These are phyloP conservation scores for Onygena corvina DNA, from an alignment of 2,329 filamentous ascomycete species.

Conservation along the genomic window DNA sequence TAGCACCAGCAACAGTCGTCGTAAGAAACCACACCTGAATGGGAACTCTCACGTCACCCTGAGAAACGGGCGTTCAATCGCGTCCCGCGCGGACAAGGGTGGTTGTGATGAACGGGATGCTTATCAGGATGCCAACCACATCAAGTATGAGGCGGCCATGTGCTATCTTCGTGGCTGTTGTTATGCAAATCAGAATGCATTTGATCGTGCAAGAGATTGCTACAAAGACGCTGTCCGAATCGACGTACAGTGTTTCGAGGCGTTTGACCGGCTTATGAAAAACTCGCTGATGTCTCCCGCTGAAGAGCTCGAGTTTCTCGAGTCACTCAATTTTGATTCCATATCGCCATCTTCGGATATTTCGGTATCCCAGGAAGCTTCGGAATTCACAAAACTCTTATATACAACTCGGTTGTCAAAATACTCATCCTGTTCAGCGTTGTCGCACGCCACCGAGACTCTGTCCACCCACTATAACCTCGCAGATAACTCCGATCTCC, in stretches of 20 bases:
- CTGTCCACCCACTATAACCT: slow-evolving; percentile 90
- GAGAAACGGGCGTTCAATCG: slow-evolving; percentile 35
- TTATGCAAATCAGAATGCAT: slow-evolving; percentile 93
- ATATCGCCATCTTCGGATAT: slow-evolving; percentile 52
- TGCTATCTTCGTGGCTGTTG: slow-evolving; percentile 89
- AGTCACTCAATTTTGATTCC: slow-evolving; percentile 79
- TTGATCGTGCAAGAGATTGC: slow-evolving; percentile 92
- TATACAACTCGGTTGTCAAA: slow-evolving; percentile 94
- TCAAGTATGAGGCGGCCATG: slow-evolving; percentile 92
- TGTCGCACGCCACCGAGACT: slow-evolving; percentile 76
- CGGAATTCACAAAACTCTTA: slow-evolving; percentile 87
- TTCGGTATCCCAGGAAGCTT: slow-evolving; percentile 67
- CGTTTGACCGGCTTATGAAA: slow-evolving; percentile 94
- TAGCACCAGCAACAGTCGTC: slow-evolving; percentile 49
- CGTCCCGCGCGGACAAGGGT: slow-evolving; percentile 38
- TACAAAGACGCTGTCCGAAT: slow-evolving; percentile 96
- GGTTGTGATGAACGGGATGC: slow-evolving; percentile 51
- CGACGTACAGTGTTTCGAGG: slow-evolving; percentile 96
- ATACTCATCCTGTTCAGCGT: slow-evolving; percentile 74
- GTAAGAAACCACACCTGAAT: slow-evolving; percentile 59
- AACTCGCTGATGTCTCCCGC: slow-evolving; percentile 83
- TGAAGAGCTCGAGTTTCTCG: slow-evolving; percentile 81
- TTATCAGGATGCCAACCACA: slow-evolving; percentile 57
- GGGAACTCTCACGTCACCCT: slow-evolving; percentile 41
- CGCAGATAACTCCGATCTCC: slow-evolving; percentile 71